A percentile compares a stretch with the other conserved stretches of the same genome.
Conservation (phyloP, 2,329 filamentous ascomycete genomes). For the Coniochaeta sp. region DNA sequence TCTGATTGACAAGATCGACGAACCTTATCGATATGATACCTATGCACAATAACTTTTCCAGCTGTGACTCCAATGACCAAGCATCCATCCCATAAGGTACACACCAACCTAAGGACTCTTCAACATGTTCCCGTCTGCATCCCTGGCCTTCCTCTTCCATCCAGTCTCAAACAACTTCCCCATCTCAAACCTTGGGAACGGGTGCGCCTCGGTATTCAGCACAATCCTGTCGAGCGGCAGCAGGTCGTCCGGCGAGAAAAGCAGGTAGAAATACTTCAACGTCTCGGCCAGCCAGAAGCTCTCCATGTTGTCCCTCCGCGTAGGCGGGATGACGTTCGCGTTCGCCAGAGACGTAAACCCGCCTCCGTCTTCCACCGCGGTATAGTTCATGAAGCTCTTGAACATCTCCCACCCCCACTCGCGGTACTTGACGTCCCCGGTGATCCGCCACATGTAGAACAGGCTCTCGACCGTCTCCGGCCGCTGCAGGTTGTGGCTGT, state of each 20-base stretch:
- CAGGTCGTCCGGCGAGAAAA: conserved; percentile 79
- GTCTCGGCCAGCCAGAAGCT: conserved; percentile 99
- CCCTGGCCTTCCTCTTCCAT: conserved; percentile 66
- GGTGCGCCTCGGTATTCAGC: conserved; percentile 93
- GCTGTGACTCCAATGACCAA: no score
- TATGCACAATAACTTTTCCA: no score
- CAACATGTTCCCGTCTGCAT: conserved; percentile 32
- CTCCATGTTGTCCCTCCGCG: conserved; percentile 86
- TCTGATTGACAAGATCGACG: no score
- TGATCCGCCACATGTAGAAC: conserved; percentile 99
- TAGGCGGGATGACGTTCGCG: conserved; percentile 64
- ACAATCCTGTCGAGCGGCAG: conserved; percentile 82
- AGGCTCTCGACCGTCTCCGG: conserved; percentile 95
- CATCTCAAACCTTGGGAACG: conserved; percentile 80
- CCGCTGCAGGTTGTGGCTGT: conserved; percentile 86
- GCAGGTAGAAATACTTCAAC: conserved; percentile 92
- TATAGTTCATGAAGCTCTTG: conserved; percentile 80
- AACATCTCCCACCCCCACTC: conserved; percentile 99
- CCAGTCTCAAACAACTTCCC: conserved; percentile 71
- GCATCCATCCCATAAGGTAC: no score
- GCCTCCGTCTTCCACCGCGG: conserved; percentile 66
- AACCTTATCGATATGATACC: no score
- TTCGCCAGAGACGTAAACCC: conserved; percentile 79
- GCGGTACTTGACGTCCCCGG: conserved; percentile 78
- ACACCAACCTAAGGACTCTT: not conserved